Conservation (phyloP, 148 eudicot genomes). For the Silene conica region DNA sequence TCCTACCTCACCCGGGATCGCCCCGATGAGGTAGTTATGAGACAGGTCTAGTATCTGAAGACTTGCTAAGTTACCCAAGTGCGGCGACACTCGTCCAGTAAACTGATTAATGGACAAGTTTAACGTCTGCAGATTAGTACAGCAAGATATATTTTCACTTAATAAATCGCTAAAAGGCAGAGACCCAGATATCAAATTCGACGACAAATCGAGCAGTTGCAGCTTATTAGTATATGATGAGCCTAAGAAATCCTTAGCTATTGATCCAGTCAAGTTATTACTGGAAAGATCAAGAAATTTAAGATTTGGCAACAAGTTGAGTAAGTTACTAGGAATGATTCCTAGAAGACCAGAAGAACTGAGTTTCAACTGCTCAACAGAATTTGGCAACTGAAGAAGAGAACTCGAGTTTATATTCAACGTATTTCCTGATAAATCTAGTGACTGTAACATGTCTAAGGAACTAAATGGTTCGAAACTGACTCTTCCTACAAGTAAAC, state of each 20-base stretch:
- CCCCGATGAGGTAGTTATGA: conserved; percentile 58
- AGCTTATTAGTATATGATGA: conserved; percentile 28
- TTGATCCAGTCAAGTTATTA: conserved; percentile 59
- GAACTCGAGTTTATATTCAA: conserved; percentile 54
- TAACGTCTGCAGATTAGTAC: conserved; percentile 37
- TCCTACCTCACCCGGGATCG: conserved; percentile 61
- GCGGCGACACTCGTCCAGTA: conserved; percentile 48
- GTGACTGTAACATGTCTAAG: conserved; percentile 49
- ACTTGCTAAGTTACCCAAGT: conserved; percentile 43
- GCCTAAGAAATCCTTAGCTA: conserved; percentile 42
- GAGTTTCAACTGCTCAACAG: conserved; percentile 46
- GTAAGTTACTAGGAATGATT: conserved; percentile 41
- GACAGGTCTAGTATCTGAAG: conserved; percentile 72
- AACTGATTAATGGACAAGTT: conserved; percentile 55
- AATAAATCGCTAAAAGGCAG: conserved; percentile 37
- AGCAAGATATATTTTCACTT: conserved; percentile 30
- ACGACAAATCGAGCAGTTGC: conserved; percentile 61
- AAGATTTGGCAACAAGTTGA: conserved; percentile 46
- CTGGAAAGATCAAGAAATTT: conserved; percentile 50
- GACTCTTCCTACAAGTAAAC: conserved; percentile 45
- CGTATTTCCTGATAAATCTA: conserved; percentile 65
- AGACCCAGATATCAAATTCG: conserved; percentile 41
- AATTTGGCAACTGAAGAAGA: conserved; percentile 56
- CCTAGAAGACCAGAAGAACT: conserved; percentile 58
- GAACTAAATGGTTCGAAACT: conserved; percentile 50